Conservation (phyloP, 2,329 filamentous ascomycete genomes). For the Diaporthe longicolla region DNA sequence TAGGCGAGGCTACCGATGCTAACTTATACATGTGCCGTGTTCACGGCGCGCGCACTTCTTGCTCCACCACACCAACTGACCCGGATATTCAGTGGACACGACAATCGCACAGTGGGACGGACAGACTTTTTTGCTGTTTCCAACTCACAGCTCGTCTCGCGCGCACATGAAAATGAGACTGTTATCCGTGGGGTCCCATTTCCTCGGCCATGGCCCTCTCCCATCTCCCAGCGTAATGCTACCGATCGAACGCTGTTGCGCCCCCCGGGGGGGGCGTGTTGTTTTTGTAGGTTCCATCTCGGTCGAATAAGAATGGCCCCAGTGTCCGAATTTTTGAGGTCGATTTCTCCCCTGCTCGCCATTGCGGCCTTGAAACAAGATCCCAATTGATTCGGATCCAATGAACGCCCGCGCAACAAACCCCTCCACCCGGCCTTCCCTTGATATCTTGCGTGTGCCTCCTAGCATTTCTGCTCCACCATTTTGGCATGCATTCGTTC, state of each 20-base stretch:
- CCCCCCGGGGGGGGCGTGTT: too few relatives aligned
- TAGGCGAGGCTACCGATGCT: conserved; percentile 5
- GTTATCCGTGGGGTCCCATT: not conserved
- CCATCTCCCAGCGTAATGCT: not conserved
- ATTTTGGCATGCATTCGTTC: not conserved
- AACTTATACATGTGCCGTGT: conserved; percentile 20
- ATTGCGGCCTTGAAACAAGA: conserved; percentile 4
- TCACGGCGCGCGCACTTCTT: conserved; percentile 19
- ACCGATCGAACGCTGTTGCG: not conserved
- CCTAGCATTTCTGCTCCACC: not conserved
- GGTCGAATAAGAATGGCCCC: not conserved
- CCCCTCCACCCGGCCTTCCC: not conserved
- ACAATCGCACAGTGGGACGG: not conserved
- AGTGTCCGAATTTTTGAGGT: not conserved
- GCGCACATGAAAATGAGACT: conserved; percentile 11
- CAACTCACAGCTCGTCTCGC: not conserved
- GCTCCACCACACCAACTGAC: not conserved
- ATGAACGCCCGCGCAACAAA: conserved; percentile 23
- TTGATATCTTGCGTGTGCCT: not conserved
- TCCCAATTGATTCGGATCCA: conserved; percentile 23
- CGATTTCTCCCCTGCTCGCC: not conserved
- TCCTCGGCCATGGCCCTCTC: not conserved
- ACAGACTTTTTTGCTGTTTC: not conserved
- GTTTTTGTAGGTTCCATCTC: not conserved
- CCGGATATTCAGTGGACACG: not conserved